Base-by-base conservation (phyloP, 257 asterid genomes). In the Lantana camara region DNA sequence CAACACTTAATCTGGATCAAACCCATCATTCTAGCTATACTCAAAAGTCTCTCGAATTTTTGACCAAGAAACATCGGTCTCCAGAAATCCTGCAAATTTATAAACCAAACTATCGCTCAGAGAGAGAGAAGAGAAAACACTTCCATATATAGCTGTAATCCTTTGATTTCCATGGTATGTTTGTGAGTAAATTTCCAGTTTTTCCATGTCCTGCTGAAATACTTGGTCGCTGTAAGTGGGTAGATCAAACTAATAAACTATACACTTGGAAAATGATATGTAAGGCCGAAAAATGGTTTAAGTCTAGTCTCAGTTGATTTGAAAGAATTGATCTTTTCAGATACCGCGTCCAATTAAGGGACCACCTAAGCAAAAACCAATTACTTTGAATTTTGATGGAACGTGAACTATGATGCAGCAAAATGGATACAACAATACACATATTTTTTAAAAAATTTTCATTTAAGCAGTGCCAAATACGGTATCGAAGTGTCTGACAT, bases 11-110 rank as follows among this genome's bases (percentile, higher is more conserved):
- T 46, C 52, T 29, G 40, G 40, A 35, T 3, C 14, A 29, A 68
- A 47, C 62, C 63, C 70, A 55, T 61, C 23, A 22, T 42, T 59
- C 20, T 38, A n/a, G n/a, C n/a, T 45, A 20, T 9, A 5, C 14
- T 3, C 47, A 32, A 57, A 15, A 35, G 16, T 11, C 3, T 35
- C 35, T 37, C 21, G 35, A 37, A 24, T 52, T 27, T 52, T 30
- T 10, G 22, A 50, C 34, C 9, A 16, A 50, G 22, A 19, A 20
- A 0, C 29, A 8, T 1, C n/a, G 3, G 21, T 4, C 9, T 21
- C n/a, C 45, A 40, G 13, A 46, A 46, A 22, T 8, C 9, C 9
- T 11, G 56, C 34, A 8, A 6, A 16, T 8, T 30, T 30, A 15
- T 55, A 21, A 21, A 27, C 63, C 14, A 7, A 0, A 22, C 9